These are phyloP conservation scores for Carex scoparia DNA, from an alignment of 176 grass and related monocot genomes.

Conservation along the genomic window DNA sequence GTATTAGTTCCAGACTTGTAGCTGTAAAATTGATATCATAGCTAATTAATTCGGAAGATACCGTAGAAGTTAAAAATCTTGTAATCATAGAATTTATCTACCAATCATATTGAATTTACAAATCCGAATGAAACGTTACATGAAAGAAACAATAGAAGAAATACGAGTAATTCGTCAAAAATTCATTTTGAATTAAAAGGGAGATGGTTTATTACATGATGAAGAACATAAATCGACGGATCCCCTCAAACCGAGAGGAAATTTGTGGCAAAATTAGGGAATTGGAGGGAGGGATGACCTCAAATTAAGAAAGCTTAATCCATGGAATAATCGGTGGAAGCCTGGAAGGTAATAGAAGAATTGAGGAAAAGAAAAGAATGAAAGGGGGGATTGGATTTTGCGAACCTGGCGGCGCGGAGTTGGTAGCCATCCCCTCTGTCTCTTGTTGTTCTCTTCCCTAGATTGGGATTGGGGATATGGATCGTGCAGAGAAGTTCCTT, in stretches of 20 bases:
- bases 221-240: neutral
- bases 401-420: slow-evolving; percentile 29
- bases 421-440: slow-evolving; percentile 16
- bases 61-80: neutral
- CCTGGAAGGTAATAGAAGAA: neutral
- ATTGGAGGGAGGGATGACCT: neutral
- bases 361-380: neutral
- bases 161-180: neutral
- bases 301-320: neutral
- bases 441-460: slow-evolving; percentile 14
- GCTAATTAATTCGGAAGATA: neutral
- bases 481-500: slow-evolving; percentile 9
- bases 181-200: neutral
- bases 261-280: neutral
- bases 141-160: neutral
- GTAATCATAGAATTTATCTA: neutral
- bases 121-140: neutral
- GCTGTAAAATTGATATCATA: neutral
- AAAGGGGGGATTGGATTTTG: neutral
- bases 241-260: neutral
- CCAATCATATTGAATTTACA: neutral
- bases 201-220: neutral
- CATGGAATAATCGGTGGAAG: neutral
- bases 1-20: neutral
- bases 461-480: neutral